Base-by-base conservation (phyloP, 495 filamentous ascomycete species). In the Penicillium maclennaniae region DNA sequence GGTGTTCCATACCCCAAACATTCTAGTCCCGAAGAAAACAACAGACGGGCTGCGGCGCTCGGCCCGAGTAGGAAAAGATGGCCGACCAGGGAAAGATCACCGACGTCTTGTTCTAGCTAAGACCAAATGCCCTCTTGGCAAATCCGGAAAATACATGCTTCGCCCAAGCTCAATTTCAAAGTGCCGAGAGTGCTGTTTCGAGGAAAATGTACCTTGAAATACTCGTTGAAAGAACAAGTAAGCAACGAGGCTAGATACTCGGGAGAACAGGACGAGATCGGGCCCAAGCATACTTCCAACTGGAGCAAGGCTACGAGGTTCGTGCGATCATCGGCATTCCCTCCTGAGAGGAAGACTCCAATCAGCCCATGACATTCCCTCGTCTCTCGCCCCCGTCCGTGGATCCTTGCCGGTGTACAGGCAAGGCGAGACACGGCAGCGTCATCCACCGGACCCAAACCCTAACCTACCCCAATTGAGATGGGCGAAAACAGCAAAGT, bases 21-120 rank as follows among this genome's bases (percentile, higher is more conserved):
- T 10, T 1, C 19, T 14, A 44, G 14, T n/a, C 21, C 21, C 42
- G 42, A 40, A 27, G 2, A 23, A 21, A n/a, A n/a, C n/a, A n/a
- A 0, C 25, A 20, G 21, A 6, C 21, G 19, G 19, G 41, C 19
- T 19, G 42, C 19, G 25, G 42, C 25, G 14, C n/a, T 23, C 38
- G 27, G 31, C 34, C 49, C 41, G 49, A 41, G 49, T 34, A 37
- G 39, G 40, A 25, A 41, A 39, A 4, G 49, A 27, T 45, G 42
- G 23, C 21, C 49, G 31, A 42, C 49, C 27, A 31, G 28, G 34
- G 34, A 40, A 42, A 37, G 49, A 45, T 52, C 41, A 37, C 20
- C 49, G 26, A 27, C 4, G 15, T 2, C 19, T 45, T 41, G 16
- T 20, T 39, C 28, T 27, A 45, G 28, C 49, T 45, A 45, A 51